A percentile compares a stretch with the other conserved stretches of the same genome.
phyloP scores from a whole-genome alignment of 2,329 filamentous ascomycete genomes.

The Aplosporella prunicola region DNA sequence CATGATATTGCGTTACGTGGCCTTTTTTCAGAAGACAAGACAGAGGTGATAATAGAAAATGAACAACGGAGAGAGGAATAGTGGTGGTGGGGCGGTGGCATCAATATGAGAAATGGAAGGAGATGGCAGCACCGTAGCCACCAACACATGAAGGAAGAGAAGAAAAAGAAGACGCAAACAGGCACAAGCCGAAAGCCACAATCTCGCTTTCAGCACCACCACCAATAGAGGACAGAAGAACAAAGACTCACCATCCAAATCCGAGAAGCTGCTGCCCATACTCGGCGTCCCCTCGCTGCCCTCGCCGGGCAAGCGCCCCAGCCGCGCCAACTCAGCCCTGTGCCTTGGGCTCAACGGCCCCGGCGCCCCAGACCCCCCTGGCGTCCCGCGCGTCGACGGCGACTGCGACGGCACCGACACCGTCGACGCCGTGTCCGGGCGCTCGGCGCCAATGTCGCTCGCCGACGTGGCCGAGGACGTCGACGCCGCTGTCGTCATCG shows the following conservation, averaged over 20 bases:
- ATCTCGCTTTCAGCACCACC: no score
- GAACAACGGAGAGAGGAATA: background rate
- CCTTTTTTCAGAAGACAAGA: background rate
- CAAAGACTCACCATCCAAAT: constrained; percentile 60
- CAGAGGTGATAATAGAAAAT: constrained; percentile 5
- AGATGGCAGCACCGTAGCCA: no score
- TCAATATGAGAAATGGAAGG: no score
- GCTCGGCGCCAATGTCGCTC: background rate
- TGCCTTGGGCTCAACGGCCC: constrained; percentile 45
- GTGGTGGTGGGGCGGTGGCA: no score
- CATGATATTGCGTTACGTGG: background rate
- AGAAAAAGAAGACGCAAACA: no score
- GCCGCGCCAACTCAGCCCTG: constrained; percentile 47
- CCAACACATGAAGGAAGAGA: no score
- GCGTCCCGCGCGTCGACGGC: background rate
- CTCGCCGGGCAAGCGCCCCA: constrained; percentile 45
- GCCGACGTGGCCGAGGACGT: background rate
- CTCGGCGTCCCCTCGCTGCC: constrained; percentile 66
- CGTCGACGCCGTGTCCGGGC: no score
- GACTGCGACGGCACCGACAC: background rate
- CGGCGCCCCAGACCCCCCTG: no score
- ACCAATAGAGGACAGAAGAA: no score
- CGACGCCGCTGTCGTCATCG: background rate
- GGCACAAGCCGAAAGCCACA: no score
- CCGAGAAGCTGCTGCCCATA: constrained; percentile 80